phyloP scores from a whole-genome alignment of 257 asterid genomes.

The Craterostigma plantagineum region DNA sequence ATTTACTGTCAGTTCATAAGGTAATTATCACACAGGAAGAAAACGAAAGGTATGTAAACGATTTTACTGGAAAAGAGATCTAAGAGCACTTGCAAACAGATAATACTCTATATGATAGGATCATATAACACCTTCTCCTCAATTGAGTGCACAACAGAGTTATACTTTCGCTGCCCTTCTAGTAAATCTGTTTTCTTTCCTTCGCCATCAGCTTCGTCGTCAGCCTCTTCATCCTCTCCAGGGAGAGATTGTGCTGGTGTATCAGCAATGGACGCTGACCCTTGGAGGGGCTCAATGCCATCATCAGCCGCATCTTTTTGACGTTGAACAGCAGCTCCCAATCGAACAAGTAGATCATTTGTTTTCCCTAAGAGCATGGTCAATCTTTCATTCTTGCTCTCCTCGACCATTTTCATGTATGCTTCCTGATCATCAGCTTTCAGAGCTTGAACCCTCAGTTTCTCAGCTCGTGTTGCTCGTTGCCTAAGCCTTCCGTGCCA shows the following conservation, averaged over 20 bases:
- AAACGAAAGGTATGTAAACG: too few species aligned
- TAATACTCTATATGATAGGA: conserved; percentile 1
- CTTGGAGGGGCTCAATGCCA: conserved; percentile 45
- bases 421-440: conserved; percentile 99
- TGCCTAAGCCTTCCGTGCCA: conserved; percentile 99
- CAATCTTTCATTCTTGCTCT: conserved; percentile 91
- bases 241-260: conserved; percentile 82
- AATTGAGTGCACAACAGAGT: conserved; percentile 90
- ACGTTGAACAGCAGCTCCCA: conserved; percentile 99
- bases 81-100: too few species aligned
- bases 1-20: conserved; percentile 12
- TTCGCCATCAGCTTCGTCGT: conserved; percentile 27
- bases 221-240: conserved; percentile 37
- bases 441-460: conserved; percentile 91
- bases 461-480: conserved; percentile 93
- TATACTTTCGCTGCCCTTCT: conserved; percentile 94
- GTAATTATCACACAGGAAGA: not conserved
- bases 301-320: conserved; percentile 84
- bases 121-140: conserved; percentile 63
- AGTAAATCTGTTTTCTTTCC: conserved; percentile 71
- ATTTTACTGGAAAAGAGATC: too few species aligned
- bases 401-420: conserved; percentile 98
- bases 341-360: conserved; percentile 70
- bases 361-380: conserved; percentile 97
- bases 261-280: too few species aligned